Conservation (phyloP, 2,329 filamentous ascomycete genomes). For the Cordyceps militaris region DNA sequence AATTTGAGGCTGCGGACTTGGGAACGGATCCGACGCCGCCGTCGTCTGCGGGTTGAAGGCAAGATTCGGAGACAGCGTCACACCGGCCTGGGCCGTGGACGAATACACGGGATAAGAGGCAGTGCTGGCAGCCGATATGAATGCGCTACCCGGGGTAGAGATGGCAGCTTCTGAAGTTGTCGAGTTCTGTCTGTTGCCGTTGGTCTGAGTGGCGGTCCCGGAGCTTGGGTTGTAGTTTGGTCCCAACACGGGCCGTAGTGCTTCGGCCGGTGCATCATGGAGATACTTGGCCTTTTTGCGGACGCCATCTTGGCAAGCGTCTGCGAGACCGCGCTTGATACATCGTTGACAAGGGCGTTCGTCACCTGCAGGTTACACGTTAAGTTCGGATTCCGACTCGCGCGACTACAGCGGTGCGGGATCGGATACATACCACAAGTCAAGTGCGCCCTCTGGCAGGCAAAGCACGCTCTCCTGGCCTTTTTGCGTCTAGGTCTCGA, state of each 20-base stretch:
- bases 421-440: slow-evolving; percentile 77
- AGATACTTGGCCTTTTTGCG: slow-evolving; percentile 99
- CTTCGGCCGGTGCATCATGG: slow-evolving; percentile 87
- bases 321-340: slow-evolving; percentile 85
- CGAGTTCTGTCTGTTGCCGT: slow-evolving; percentile 37
- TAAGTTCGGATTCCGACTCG: slow-evolving; percentile 19
- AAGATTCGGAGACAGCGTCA: slow-evolving; percentile 42
- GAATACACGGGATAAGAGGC: slow-evolving; percentile 47
- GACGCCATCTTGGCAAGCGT: slow-evolving; percentile 90
- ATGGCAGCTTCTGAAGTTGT: slow-evolving; percentile 41
- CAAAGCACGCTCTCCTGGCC: slow-evolving; percentile 89
- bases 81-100: slow-evolving; percentile 33
- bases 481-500: slow-evolving; percentile 88
- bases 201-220: slow-evolving; percentile 35
- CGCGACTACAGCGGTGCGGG: background rate
- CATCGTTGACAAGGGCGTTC: slow-evolving; percentile 91
- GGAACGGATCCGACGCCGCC: slow-evolving; percentile 68
- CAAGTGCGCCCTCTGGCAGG: slow-evolving; percentile 92
- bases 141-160: slow-evolving; percentile 33
- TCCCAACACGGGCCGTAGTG: slow-evolving; percentile 76
- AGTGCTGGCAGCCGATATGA: slow-evolving; percentile 41
- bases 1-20: slow-evolving; percentile 43
- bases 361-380: slow-evolving; percentile 57
- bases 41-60: slow-evolving; percentile 61
- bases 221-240: slow-evolving; percentile 58